Evolutionary conservation across 2,329 filamentous ascomycete genomes (phyloP).

Genomic region (Calonectria pseudoturangicola): DNA sequence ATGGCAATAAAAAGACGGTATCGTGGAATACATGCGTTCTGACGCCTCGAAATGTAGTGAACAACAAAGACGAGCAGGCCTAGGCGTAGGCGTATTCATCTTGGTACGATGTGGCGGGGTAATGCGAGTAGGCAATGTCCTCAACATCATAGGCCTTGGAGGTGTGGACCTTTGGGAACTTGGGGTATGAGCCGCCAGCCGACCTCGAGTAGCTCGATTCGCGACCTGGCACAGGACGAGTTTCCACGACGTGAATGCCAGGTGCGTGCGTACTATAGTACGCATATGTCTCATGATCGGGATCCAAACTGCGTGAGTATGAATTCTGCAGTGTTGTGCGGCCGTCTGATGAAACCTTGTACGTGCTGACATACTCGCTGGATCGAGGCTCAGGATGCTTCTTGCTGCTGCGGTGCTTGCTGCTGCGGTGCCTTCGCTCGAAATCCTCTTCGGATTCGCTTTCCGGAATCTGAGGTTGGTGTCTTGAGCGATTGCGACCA

Average conservation of each 20-base stretch:
- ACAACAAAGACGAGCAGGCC: constrained; percentile 24
- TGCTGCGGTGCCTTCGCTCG: constrained; percentile 50
- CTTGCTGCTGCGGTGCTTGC: constrained; percentile 60
- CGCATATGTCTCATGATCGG: constrained; percentile 44
- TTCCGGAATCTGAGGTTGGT: constrained; percentile 61
- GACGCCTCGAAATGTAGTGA: constrained; percentile 53
- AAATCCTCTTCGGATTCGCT: constrained; percentile 61
- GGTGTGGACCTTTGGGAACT: constrained; percentile 60
- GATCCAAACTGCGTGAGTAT: constrained; percentile 55
- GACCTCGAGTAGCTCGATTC: constrained; percentile 58
- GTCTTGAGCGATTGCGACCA: constrained; percentile 62
- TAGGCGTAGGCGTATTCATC: constrained; percentile 50
- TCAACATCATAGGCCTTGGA: constrained; percentile 56
- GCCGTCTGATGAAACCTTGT: constrained; percentile 55
- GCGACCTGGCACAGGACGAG: constrained; percentile 57
- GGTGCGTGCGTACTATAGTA: constrained; percentile 50
- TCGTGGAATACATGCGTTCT: constrained; percentile 53
- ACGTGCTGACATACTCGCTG: constrained; percentile 53
- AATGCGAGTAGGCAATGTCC: constrained; percentile 59
- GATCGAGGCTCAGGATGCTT: constrained; percentile 57
- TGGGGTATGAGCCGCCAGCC: constrained; percentile 39
- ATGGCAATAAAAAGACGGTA: constrained; percentile 46
- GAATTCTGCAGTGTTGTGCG: constrained; percentile 55
- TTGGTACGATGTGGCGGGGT: constrained; percentile 53
- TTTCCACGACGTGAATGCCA: constrained; percentile 51